Evolutionary conservation across 352 stramenopile genomes (phyloP), one percentile per base, ranked within the genome.

Genomic region (Phytophthora citricola): DNA sequence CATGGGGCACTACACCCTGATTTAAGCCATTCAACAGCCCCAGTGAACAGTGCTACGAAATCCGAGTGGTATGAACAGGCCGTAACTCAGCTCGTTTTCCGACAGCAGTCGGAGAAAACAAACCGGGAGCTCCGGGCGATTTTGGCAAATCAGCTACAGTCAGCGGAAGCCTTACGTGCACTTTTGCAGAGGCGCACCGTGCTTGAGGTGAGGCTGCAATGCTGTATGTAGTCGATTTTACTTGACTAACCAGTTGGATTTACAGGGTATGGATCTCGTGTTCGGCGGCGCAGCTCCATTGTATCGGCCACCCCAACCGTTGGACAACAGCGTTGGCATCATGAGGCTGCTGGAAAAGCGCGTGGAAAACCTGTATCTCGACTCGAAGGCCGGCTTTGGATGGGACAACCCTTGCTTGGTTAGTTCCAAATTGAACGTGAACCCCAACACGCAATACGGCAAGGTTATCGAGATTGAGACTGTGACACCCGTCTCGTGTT

Each of bases 391-490:
- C 14, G 39, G 29, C 3, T 41, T 71, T 34, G 17, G 32, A 14
- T 59, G 63, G 55, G 47, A 60, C 31, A 39, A 48, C 24, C 54
- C 63, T 6, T 66, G 48, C 11, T 45, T 64, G 31, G 41, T 71
- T 22, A 38, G 40, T 7, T 59, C 54, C 31, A 71, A 36, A 39
- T 56, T 71, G 47, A 58, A 61, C 8, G 55, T 66, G 20, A 61
- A 61, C 12, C 7, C 22, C 44, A 61, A 66, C 36, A 66, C 55
- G 6, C 63, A 66, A 29, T 60, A 66, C 26, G 63, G 55, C 32
- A 66, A 71, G 27, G 39, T 66, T 31, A 57, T 71, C 29, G 63
- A 71, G 49, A 66, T 71, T 2, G 55, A 66, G 48, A 61, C 63
- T 5, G 41, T 66, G 12, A 71, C 63, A 36, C 63, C 55, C 1